phyloP scores from a whole-genome alignment of 73 alveolate species.

The Paramecium caudatum region DNA sequence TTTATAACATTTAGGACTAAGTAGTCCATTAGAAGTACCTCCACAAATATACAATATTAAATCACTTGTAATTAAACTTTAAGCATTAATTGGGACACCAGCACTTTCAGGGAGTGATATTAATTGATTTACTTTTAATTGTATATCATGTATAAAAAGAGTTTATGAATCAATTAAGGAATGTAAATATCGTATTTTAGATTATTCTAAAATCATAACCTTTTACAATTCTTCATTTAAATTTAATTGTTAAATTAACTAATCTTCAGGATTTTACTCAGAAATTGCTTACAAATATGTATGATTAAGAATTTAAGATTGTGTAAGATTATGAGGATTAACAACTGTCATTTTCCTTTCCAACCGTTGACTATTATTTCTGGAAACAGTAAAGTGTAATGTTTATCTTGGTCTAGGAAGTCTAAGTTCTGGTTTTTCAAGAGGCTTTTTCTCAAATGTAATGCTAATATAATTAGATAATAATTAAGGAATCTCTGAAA shows the following conservation, averaged over 20 bases:
- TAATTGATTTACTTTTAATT: neutral
- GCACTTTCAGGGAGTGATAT: conserved; percentile 55
- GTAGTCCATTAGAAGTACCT: neutral
- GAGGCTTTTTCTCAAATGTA: conserved; percentile 2
- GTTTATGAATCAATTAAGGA: neutral
- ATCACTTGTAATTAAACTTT: neutral
- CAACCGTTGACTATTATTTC: neutral
- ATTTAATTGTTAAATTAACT: neutral
- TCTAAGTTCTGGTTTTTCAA: neutral
- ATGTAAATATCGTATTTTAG: conserved; percentile 40
- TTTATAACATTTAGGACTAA: conserved; percentile 8
- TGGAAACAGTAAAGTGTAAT: neutral
- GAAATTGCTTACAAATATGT: conserved; percentile 33
- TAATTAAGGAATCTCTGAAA: neutral
- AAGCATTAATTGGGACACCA: neutral
- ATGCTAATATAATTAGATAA: conserved; percentile 17
- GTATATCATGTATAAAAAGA: conserved; percentile 38
- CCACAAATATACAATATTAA: conserved; percentile 59
- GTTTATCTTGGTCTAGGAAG: conserved; percentile 13
- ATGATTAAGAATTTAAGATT: neutral
- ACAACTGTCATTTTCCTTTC: conserved; percentile 16
- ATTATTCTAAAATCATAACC: neutral
- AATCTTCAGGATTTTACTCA: conserved; percentile 6
- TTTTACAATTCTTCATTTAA: neutral
- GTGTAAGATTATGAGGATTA: neutral